Evolutionary conservation across 2,329 filamentous ascomycete species (phyloP).

Genomic region (Xylariaceae sp.): DNA sequence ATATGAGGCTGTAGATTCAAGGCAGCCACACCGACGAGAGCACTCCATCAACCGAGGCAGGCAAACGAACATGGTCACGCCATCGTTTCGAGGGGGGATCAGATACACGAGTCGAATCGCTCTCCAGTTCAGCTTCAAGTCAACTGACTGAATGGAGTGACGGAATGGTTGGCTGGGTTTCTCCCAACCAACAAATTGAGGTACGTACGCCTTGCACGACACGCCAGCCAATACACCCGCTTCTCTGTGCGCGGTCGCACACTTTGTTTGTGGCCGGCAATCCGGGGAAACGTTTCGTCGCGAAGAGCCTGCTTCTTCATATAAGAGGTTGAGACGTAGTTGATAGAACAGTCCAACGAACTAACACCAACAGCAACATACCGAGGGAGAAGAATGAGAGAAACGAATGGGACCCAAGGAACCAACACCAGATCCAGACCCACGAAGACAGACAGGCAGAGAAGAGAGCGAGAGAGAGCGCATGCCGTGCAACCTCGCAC

Average conservation of each 20-base stretch:
- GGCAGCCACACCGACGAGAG: no score
- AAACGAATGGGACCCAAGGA: background rate
- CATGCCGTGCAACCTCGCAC: constrained; percentile 20
- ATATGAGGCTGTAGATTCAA: no score
- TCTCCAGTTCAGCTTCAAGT: no score
- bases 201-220: background rate
- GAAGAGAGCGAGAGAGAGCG: background rate
- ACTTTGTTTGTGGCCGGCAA: background rate
- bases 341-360: background rate
- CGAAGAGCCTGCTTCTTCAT: background rate
- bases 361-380: background rate
- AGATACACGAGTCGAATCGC: no score
- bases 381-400: background rate
- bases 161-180: no score
- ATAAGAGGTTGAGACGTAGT: no score
- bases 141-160: no score
- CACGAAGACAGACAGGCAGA: background rate
- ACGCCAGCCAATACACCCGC: background rate
- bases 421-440: no score
- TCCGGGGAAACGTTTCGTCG: background rate
- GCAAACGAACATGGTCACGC: no score
- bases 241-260: background rate
- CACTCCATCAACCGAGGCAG: no score
- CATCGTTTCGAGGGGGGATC: no score
- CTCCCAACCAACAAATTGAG: no score